Percentiles rank a stretch among this genome's conserved stretches.
Conservation (phyloP, 495 filamentous ascomycete species). For the Xylaria longipes region DNA sequence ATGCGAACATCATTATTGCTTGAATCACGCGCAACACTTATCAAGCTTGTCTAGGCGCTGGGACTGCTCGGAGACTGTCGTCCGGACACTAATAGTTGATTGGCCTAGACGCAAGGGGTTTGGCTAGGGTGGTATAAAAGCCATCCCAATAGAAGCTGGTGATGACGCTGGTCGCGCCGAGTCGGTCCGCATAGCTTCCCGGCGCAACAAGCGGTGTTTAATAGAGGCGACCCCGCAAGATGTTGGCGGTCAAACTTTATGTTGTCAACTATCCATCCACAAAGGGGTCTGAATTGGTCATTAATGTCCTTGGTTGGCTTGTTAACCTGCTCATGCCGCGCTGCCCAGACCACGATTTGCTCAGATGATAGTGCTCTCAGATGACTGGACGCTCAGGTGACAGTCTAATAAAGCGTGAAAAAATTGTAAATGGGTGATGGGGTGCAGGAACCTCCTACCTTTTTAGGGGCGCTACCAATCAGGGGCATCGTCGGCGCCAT, state of each 20-base stretch:
- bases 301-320: not conserved
- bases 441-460: not conserved
- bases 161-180: not conserved
- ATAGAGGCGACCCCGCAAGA: not conserved
- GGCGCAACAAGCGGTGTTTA: not conserved
- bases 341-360: not conserved
- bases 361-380: not conserved
- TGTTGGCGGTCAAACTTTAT: not conserved
- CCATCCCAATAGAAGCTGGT: not conserved
- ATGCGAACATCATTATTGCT: not conserved
- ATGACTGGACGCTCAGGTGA: constrained; percentile 6
- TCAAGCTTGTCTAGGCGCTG: not conserved
- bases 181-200: not conserved
- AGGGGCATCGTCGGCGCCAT: not conserved
- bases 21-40: not conserved
- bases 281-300: not conserved
- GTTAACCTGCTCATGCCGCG: not conserved
- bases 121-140: not conserved
- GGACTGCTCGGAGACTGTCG: not conserved
- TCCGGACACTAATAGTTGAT: not conserved
- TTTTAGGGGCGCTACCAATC: constrained; percentile 2
- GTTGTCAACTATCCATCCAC: not conserved
- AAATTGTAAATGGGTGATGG: not conserved
- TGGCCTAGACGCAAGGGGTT: not conserved
- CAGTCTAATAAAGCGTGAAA: not conserved